Evolutionary conservation across 2,329 filamentous ascomycete genomes (phyloP).

Genomic region (Pestalotiopsis sp.): DNA sequence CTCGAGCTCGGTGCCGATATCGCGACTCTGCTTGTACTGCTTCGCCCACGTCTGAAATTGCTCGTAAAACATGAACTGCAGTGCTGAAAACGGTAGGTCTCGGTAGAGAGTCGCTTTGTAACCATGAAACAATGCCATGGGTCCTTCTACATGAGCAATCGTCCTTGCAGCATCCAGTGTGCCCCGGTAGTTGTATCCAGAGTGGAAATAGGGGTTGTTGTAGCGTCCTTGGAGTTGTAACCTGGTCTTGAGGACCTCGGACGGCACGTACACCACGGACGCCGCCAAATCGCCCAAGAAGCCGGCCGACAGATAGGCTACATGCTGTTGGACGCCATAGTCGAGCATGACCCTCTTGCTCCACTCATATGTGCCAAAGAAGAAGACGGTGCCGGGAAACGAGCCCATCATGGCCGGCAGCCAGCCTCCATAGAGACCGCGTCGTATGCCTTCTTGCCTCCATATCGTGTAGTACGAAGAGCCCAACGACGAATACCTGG

Average conservation of each 20-base stretch:
- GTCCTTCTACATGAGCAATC: constrained; percentile 81
- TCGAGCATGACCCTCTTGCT: constrained; percentile 91
- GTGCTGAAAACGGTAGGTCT: constrained; percentile 91
- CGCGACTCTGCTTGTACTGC: constrained; percentile 74
- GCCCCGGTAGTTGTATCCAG: constrained; percentile 93
- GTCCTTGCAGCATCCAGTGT: constrained; percentile 84
- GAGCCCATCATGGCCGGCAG: constrained; percentile 88
- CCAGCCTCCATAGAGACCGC: constrained; percentile 92
- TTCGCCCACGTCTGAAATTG: constrained; percentile 85
- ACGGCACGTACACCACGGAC: constrained; percentile 92
- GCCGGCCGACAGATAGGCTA: constrained; percentile 91
- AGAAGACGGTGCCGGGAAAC: constrained; percentile 90
- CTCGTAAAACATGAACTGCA: constrained; percentile 99
- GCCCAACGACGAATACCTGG: constrained; percentile 88
- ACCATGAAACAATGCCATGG: constrained; percentile 88
- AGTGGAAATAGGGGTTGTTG: constrained; percentile 92
- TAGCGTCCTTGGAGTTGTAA: constrained; percentile 92
- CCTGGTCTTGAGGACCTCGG: constrained; percentile 96
- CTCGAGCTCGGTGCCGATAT: constrained; percentile 85
- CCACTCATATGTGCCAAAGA: constrained; percentile 96
- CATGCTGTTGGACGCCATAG: constrained; percentile 74
- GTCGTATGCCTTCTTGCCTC: constrained; percentile 84
- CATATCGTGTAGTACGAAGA: constrained; percentile 92
- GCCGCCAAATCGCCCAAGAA: constrained; percentile 91
- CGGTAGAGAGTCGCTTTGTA: constrained; percentile 95